A percentile compares a stretch with the other conserved stretches of the same genome.
These are phyloP conservation scores for Toxoplasma gondii DNA, from an alignment of 169 alveolate species.

Conservation along the genomic window DNA sequence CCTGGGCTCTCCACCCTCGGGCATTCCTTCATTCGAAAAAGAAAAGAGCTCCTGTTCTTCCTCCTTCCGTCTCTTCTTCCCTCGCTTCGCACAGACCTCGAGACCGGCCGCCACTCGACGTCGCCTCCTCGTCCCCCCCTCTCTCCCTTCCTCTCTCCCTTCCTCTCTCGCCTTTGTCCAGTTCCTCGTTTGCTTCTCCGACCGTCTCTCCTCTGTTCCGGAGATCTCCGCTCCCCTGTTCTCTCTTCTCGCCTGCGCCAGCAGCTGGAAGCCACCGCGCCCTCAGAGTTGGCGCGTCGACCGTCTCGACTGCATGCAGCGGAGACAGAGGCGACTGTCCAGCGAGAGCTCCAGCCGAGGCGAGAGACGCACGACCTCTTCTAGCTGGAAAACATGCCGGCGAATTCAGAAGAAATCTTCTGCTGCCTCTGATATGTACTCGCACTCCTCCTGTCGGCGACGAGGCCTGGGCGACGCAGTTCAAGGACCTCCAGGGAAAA, in stretches of 20 bases:
- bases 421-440: not conserved
- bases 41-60: too few species aligned
- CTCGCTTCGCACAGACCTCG: too few species aligned
- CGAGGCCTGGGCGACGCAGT: not conserved
- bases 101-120: too few species aligned
- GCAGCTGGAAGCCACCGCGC: not conserved
- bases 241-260: not conserved
- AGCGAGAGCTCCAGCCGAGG: not conserved
- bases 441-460: not conserved
- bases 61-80: too few species aligned
- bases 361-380: not conserved
- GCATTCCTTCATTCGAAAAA: too few species aligned
- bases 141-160: not conserved
- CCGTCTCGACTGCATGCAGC: too few species aligned
- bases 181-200: too few species aligned
- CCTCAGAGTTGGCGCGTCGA: not conserved
- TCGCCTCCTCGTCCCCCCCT: not conserved
- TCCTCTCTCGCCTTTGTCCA: not conserved
- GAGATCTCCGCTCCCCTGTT: not conserved
- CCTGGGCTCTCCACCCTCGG: too few species aligned
- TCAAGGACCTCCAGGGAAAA: not conserved
- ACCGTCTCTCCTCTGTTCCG: not conserved
- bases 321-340: not conserved
- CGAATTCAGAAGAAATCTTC: not conserved
- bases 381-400: not conserved